A percentile compares a stretch with the other conserved stretches of the same genome.
phyloP scores from a whole-genome alignment of 2,329 filamentous ascomycete genomes.

The Eurotiales sp. region DNA sequence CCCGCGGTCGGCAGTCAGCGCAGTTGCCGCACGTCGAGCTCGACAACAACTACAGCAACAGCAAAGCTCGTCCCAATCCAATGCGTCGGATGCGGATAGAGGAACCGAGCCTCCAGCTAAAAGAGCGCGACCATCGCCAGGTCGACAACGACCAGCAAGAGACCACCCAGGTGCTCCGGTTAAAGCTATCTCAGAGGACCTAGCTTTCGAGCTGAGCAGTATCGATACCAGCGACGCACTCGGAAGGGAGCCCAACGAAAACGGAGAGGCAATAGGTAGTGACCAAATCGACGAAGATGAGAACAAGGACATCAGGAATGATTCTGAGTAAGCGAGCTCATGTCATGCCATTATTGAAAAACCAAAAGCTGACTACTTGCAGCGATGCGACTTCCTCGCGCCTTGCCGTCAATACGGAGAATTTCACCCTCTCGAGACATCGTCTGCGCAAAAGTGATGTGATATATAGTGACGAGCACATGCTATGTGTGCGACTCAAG shows the following conservation, averaged over 20 bases:
- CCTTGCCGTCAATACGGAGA: slow-evolving; percentile 28
- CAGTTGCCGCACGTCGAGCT: slow-evolving; percentile 41
- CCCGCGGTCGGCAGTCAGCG: slow-evolving; percentile 28
- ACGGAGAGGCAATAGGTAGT: not conserved
- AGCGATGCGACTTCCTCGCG: slow-evolving; percentile 32
- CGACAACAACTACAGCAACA: slow-evolving; percentile 31
- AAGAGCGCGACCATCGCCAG: slow-evolving; percentile 27
- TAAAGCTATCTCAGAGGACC: slow-evolving; percentile 1
- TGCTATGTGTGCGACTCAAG: slow-evolving; percentile 37
- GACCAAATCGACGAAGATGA: not conserved
- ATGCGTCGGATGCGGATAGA: slow-evolving; percentile 20
- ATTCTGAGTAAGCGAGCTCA: slow-evolving; percentile 3
- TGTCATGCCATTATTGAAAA: not conserved
- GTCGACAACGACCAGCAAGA: too few species aligned
- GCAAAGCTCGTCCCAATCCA: slow-evolving; percentile 15
- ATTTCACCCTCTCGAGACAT: slow-evolving; percentile 39
- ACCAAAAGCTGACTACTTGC: slow-evolving; percentile 17
- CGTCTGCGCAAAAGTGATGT: slow-evolving; percentile 35
- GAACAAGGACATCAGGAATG: not conserved
- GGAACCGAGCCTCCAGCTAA: slow-evolving; percentile 33
- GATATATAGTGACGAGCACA: slow-evolving; percentile 34
- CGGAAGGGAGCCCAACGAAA: not conserved
- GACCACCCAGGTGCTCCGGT: too few species aligned
- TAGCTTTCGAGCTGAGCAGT: slow-evolving; percentile 7
- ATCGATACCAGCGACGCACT: slow-evolving; percentile 4